These are phyloP conservation scores for Trichoderma gracile DNA, from an alignment of 2,329 filamentous ascomycete species.

Conservation along the genomic window DNA sequence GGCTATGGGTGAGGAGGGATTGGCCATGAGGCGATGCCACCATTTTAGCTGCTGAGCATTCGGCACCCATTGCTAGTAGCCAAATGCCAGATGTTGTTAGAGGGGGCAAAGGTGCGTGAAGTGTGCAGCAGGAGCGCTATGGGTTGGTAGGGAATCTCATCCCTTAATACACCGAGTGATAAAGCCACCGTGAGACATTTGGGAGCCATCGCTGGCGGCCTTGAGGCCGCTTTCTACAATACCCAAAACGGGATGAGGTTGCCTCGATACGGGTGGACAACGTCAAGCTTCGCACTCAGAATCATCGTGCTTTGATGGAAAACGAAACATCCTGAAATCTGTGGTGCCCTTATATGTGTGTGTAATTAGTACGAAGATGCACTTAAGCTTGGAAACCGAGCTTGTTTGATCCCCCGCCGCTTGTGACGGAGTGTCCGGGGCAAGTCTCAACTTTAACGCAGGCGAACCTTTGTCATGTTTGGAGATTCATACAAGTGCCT, in stretches of 20 bases:
- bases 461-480: background rate
- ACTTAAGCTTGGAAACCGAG: too few relatives aligned
- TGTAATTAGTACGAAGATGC: too few relatives aligned
- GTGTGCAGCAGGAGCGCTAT: background rate
- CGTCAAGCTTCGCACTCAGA: too few relatives aligned
- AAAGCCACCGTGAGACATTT: background rate
- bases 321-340: too few relatives aligned
- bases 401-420: too few relatives aligned
- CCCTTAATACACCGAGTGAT: background rate
- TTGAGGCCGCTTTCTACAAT: background rate
- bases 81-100: constrained; percentile 7
- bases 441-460: background rate
- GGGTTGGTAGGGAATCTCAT: constrained; percentile 2
- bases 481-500: background rate
- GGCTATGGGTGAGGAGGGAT: background rate
- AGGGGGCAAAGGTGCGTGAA: constrained; percentile 17
- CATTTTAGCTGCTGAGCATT: constrained; percentile 20
- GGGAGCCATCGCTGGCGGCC: background rate
- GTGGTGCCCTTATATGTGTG: too few relatives aligned
- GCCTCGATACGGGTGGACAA: background rate
- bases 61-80: background rate
- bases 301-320: too few relatives aligned
- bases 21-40: background rate
- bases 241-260: too few relatives aligned
- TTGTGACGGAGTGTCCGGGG: background rate